Base-by-base conservation (phyloP, 306 rosid genomes). In the Castanea mollissima region DNA sequence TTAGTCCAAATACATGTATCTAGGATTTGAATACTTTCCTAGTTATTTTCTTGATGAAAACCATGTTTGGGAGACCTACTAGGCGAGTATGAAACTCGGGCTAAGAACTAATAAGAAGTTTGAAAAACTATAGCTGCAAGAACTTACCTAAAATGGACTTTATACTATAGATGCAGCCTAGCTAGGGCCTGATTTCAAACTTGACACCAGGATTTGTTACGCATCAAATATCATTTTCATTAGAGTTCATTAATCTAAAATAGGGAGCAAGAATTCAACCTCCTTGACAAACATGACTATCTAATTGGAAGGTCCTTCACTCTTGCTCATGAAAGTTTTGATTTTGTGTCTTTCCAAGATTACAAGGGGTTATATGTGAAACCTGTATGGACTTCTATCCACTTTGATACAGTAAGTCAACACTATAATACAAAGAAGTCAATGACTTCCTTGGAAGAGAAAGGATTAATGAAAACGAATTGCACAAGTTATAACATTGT, bases 91-190 rank as follows among this genome's bases (percentile, higher is more conserved):
- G 64, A 58, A 58, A 57, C 4, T n/a, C 2, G 32, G 18, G 13
- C 34, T 23, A 23, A 59, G 16, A 46, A 31, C 54, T 49, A 49
- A n/a, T 55, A 31, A 4, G 71, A 71, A 32, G 8, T 20, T 81
- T 32, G 32, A 60, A 54, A 80, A 69, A 41, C 46, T 41, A 41
- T 8, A 41, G 54, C 16, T 49, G 54, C 5, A 5, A 49, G 16
- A 2, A 49, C 4, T 25, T 71, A 59, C 57, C 84, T 69, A 79
- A 69, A 69, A 52, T 35, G 7, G 72, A 8, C 72, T 29, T 49
- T 49, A 49, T 49, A 11, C 20, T 12, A 49, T 0, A 11, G 54
- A 12, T 49, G 54, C 54, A 11, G 54, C 54, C 16, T 49, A 13
- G 54, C 54, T 49, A 13, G 54, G 54, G 54, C 54, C 54, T 49